Conservation (phyloP, 768 basidiomycete genomes). For the Tephrocybe rancida region DNA sequence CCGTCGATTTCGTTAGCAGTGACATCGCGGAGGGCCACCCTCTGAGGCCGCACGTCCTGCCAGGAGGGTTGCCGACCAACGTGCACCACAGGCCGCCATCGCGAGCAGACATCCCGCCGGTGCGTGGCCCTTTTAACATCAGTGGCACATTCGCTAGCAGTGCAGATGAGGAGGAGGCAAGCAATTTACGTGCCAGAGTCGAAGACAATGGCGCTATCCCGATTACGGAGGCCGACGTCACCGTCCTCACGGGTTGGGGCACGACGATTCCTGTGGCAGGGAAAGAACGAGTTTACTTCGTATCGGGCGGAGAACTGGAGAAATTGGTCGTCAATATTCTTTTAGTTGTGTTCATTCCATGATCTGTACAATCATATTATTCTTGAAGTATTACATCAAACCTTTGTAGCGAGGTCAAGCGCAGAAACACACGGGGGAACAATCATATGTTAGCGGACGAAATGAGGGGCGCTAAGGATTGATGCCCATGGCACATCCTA, state of each 20-base stretch:
- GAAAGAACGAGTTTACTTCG: slow-evolving; percentile 71
- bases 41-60: slow-evolving; percentile 11
- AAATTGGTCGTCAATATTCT: slow-evolving; percentile 79
- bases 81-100: slow-evolving; percentile 20
- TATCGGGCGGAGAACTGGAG: slow-evolving; percentile 65
- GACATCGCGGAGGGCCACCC: slow-evolving; percentile 26
- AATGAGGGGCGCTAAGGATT: slow-evolving; percentile 28
- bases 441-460: neutral
- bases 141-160: slow-evolving; percentile 27
- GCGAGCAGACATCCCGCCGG: slow-evolving; percentile 30
- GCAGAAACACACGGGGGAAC: too few relatives aligned
- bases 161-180: slow-evolving; percentile 33
- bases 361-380: slow-evolving; percentile 18
- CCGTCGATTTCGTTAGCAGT: slow-evolving; percentile 63
- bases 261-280: slow-evolving; percentile 47
- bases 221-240: slow-evolving; percentile 63
- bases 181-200: slow-evolving; percentile 52
- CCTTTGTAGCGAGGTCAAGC: too few relatives aligned
- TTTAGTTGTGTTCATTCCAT: slow-evolving; percentile 70
- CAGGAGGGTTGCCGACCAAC: slow-evolving; percentile 24
- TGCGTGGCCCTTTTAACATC: slow-evolving; percentile 47
- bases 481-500: slow-evolving; percentile 26
- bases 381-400: too few relatives aligned
- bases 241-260: slow-evolving; percentile 43
- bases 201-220: slow-evolving; percentile 71